A percentile compares a stretch with the other conserved stretches of the same genome.
phyloP scores from a whole-genome alignment of 768 basidiomycete genomes.

The Termitomyces bulborhizus region DNA sequence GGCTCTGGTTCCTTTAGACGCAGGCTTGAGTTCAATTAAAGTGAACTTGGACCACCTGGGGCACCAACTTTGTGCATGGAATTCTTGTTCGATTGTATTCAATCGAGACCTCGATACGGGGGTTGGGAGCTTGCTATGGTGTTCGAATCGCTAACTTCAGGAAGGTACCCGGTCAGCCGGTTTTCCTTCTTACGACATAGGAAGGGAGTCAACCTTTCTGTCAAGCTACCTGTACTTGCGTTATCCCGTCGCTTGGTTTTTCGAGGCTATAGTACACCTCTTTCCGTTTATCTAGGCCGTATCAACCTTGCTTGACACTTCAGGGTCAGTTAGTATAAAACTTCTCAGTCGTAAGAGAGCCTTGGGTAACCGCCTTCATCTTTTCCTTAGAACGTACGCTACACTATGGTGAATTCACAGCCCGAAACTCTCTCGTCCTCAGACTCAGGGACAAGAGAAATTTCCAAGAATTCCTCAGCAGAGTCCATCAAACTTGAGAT shows the following conservation, averaged over 20 bases:
- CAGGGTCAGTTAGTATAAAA: constrained; percentile 9
- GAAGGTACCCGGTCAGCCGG: not conserved
- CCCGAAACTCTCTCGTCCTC: constrained; percentile 7
- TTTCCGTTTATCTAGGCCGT: constrained; percentile 7
- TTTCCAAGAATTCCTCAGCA: constrained; percentile 5
- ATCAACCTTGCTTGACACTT: constrained; percentile 8
- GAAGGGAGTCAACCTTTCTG: constrained; percentile 11
- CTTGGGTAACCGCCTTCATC: not conserved
- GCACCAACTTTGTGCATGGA: not conserved
- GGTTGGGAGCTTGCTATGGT: not conserved
- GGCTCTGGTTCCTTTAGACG: not conserved
- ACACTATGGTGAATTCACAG: constrained; percentile 9
- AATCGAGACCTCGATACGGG: not conserved
- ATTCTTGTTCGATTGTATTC: not conserved
- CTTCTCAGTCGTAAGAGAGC: not conserved
- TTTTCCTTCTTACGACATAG: constrained; percentile 6
- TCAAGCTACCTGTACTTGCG: constrained; percentile 3
- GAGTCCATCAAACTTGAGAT: constrained; percentile 11
- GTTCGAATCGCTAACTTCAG: constrained; percentile 5
- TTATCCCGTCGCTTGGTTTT: constrained; percentile 10
- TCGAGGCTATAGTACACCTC: constrained; percentile 11
- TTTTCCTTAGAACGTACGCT: not conserved
- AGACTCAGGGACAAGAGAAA: constrained; percentile 8
- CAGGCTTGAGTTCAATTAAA: not conserved
- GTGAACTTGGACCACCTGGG: not conserved